These are phyloP conservation scores for Ensete ventricosum DNA, from an alignment of 176 grass and related monocot species.

Conservation along the genomic window DNA sequence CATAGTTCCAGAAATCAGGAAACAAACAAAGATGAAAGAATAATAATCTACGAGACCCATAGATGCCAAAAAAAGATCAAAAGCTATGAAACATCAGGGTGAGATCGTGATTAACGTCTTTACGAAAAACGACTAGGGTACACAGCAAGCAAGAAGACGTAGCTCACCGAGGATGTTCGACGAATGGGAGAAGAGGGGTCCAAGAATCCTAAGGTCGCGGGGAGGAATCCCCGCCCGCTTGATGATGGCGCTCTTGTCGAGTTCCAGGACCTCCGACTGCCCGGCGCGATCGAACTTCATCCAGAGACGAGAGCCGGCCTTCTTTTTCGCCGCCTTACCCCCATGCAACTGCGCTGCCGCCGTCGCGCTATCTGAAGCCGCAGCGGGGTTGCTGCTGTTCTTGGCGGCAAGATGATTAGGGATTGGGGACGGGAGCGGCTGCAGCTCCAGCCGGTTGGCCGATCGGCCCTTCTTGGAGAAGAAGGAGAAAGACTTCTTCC, in stretches of 20 bases:
- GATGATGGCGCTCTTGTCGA: slow-evolving; percentile 84
- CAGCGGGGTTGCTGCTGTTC: not conserved
- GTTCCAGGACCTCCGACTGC: slow-evolving; percentile 63
- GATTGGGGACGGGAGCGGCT: not conserved
- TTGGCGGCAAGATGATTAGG: not conserved
- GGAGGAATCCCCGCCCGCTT: slow-evolving; percentile 47
- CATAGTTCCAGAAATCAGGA: too few species aligned
- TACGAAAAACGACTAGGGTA: not conserved
- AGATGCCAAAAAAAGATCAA: not conserved
- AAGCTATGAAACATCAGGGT: not conserved
- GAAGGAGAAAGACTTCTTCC: slow-evolving; percentile 58
- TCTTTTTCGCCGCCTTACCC: slow-evolving; percentile 49
- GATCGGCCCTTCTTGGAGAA: slow-evolving; percentile 29
- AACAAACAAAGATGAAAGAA: not conserved
- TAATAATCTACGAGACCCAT: not conserved
- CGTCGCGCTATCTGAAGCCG: not conserved
- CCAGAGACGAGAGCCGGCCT: slow-evolving; percentile 63
- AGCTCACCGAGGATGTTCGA: slow-evolving; percentile 87
- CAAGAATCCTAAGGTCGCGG: slow-evolving; percentile 74
- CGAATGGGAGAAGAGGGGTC: slow-evolving; percentile 89
- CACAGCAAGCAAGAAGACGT: not conserved
- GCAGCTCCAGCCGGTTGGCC: slow-evolving; percentile 7
- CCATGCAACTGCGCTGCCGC: not conserved
- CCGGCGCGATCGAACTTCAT: slow-evolving; percentile 70
- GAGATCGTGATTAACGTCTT: not conserved